Conservation (phyloP, 2,329 filamentous ascomycete species). For the Trichophyton simii region DNA sequence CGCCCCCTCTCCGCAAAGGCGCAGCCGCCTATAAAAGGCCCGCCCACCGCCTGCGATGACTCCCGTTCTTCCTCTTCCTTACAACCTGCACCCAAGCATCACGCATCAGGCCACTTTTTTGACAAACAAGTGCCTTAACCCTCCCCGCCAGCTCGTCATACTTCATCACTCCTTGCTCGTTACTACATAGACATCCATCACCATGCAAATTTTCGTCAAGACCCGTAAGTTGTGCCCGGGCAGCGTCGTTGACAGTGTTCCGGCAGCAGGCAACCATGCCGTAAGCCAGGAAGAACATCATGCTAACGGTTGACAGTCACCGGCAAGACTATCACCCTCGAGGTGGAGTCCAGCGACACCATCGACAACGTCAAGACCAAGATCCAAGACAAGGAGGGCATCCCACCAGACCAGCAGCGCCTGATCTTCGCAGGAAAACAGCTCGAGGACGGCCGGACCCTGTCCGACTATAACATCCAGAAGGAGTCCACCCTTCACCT, state of each 20-base stretch:
- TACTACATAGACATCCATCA: conserved; percentile 24
- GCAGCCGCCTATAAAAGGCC: conserved; percentile 15
- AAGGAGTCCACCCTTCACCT: conserved; percentile 59
- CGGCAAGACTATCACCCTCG: conserved; percentile 44
- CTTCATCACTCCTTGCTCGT: background rate
- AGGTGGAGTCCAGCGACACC: conserved; percentile 38
- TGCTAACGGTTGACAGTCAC: conserved; percentile 36
- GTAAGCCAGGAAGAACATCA: too few relatives aligned
- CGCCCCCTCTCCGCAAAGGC: background rate
- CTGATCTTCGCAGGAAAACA: conserved; percentile 48
- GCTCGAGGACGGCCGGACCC: conserved; percentile 44
- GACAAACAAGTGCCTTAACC: background rate
- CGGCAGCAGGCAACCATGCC: too few relatives aligned
- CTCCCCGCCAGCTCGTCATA: conserved; percentile 10
- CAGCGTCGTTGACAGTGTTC: too few relatives aligned
- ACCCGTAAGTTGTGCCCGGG: conserved; percentile 53
- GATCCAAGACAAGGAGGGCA: conserved; percentile 49
- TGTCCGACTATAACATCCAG: conserved; percentile 46
- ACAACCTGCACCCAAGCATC: conserved; percentile 3
- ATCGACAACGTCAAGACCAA: conserved; percentile 48
- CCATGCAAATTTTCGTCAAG: conserved; percentile 98
- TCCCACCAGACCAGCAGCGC: conserved; percentile 47
- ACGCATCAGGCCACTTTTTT: background rate
- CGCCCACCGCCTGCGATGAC: conserved; percentile 13
- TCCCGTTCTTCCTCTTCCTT: conserved; percentile 9